Evolutionary conservation across 306 rosid genomes (phyloP), one percentile per base, ranked within the genome.

Genomic region (Fragaria iinumae): DNA sequence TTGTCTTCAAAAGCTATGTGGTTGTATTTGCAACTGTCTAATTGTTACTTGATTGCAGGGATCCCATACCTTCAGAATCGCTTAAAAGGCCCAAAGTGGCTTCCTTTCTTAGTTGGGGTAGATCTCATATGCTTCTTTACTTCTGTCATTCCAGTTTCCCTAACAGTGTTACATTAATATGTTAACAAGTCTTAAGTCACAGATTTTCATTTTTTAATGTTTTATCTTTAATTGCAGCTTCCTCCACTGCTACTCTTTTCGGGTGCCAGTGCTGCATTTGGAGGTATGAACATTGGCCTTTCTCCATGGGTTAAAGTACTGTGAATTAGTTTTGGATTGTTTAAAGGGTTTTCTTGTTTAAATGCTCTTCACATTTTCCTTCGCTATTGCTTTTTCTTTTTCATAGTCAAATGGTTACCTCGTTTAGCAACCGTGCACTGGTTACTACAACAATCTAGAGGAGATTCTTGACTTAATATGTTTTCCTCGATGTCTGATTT

Each of bases 21-120:
- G 55, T 48, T 70, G 32, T 55, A 53, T 73, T 41, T 73, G 49
- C 44, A 36, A 47, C 32, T 67, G 86, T 49, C 81, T 88, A 47
- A 83, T 63, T 75, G 20, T 73, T 70, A 44, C 34, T 65, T 78
- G 66, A 78, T 81, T 88, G 76, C 80, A 95, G 97, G 99, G 53
- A 84, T 92, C 47, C 99, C 96, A 1, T 88, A 86, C 86, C 91
- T 95, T 77, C 97, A 92, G 82, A 88, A 75, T 71, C 87, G 81
- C 67, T 74, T 95, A 44, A 92, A 90, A 89, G 97, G 99, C 82
- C 97, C 98, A 47, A 95, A 87, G 90, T 95, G 99, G 99, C 90
- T 95, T 81, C 99, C 99, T 81, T 90, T 92, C 68, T 75, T 87
- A 32, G 93, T 85, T 47, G 99, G 97, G 99, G 97, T 90, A 83